These are phyloP conservation scores for Holtermanniella nyarrowii DNA, from an alignment of 768 basidiomycete species.

Conservation along the genomic window DNA sequence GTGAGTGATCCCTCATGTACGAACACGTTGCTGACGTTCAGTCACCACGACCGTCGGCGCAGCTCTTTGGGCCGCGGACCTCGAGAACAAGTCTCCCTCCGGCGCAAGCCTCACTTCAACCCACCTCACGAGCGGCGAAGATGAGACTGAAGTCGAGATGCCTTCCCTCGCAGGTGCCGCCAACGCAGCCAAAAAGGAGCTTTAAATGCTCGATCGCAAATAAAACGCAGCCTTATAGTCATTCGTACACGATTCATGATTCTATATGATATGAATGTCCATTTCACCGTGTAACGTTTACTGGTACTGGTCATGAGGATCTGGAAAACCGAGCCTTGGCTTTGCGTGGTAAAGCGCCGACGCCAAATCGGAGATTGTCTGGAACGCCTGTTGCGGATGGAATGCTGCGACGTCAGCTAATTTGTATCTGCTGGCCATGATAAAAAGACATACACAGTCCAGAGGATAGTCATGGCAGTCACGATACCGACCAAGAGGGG, in stretches of 20 bases:
- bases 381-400: not conserved
- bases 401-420: not conserved
- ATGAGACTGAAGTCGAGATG: not conserved
- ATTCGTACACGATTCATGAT: not conserved
- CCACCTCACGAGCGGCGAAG: no score
- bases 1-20: constrained; percentile 8
- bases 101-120: not conserved
- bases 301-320: no score
- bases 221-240: no score
- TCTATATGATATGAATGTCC: not conserved
- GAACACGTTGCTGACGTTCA: not conserved
- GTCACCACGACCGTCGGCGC: constrained; percentile 59
- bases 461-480: not conserved
- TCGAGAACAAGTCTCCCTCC: constrained; percentile 46
- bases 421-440: not conserved
- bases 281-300: not conserved
- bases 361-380: not conserved
- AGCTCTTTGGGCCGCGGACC: constrained; percentile 59
- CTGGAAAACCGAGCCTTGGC: not conserved
- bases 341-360: not conserved
- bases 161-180: no score
- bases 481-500: not conserved
- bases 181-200: not conserved
- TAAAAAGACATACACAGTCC: not conserved
- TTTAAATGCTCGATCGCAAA: not conserved